Evolutionary conservation across 768 basidiomycete species (phyloP).

Genomic region (Ramaria rubella): DNA sequence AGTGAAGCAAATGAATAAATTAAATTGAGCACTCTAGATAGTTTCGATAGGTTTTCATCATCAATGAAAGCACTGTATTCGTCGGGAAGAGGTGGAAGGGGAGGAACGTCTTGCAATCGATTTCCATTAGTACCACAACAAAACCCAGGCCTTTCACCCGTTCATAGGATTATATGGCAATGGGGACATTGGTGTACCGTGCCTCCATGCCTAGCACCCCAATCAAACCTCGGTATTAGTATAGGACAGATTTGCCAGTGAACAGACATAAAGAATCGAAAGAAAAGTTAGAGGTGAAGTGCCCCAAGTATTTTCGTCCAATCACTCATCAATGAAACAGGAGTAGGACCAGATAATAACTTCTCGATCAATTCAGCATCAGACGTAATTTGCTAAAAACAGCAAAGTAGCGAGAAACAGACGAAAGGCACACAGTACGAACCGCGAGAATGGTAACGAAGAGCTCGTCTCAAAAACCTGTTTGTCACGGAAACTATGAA

Average conservation of each 20-base stretch:
- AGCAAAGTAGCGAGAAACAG: too few species aligned
- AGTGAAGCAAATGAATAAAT: slow-evolving; percentile 28
- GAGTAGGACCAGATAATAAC: too few species aligned
- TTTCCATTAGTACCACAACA: slow-evolving; percentile 27
- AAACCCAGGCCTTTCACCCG: slow-evolving; percentile 26
- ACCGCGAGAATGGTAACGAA: too few species aligned
- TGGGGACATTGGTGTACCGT: not conserved
- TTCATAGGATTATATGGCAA: slow-evolving; percentile 21
- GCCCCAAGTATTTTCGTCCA: too few species aligned
- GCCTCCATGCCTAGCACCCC: not conserved
- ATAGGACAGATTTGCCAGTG: not conserved
- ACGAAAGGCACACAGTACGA: not conserved
- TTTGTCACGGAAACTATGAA: too few species aligned
- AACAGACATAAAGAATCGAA: too few species aligned
- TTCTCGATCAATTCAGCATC: too few species aligned
- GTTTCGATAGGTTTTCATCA: slow-evolving; percentile 21
- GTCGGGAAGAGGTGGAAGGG: slow-evolving; percentile 20
- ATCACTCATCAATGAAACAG: too few species aligned
- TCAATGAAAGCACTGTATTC: slow-evolving; percentile 23
- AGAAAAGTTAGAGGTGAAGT: too few species aligned
- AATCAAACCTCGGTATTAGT: not conserved
- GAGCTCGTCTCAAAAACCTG: too few species aligned
- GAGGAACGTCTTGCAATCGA: slow-evolving; percentile 16
- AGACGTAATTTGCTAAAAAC: too few species aligned
- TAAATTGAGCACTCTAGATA: slow-evolving; percentile 25